Base-by-base conservation (phyloP, 2,329 filamentous ascomycete genomes). In the Sporothrix variecibatus region DNA sequence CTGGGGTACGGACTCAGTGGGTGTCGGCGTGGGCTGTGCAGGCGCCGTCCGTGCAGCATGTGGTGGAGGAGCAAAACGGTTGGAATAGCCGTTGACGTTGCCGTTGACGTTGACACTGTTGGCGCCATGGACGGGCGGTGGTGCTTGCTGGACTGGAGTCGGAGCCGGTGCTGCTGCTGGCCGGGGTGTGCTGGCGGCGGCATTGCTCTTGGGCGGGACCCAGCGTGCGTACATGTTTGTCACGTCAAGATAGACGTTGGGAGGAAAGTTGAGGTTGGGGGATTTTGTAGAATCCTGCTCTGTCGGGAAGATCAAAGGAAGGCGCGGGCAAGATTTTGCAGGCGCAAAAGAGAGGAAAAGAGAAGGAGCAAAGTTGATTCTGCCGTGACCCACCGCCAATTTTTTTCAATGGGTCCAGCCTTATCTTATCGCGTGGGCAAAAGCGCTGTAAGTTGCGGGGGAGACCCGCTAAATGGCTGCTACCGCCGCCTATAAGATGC, bases 161-260 rank as follows among this genome's bases (percentile, higher is more conserved):
- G 68, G 20, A 5, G 51, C n/a, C 26, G 53, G 17, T 23, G 58
- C 69, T 28, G 58, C 69, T 28, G 58, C 38, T 9, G 70, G 51
- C 62, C 23, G 31, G 26, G 62, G 15, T 6, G 49, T 53, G 75
- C 75, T 53, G 40, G 60, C 11, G 71, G 62, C 15, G 49, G 49
- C 72, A 17, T 68, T 72, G 15, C 78, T 75, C 76, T 82, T 82
- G 0, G 80, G 75, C 7, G 82, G 81, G 0, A 84, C 78, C 72
- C 83, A 84, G 77, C 82, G 79, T 20, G 80, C 80, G 75, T 84
- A 84, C 78, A 80, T 79, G 0, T 15, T 77, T 15, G 51, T 38
- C 15, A 7, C 38, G 38, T 64, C 11, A 1, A 34, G 34, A 34
- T 9, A 26, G 67, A 28, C 31, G 56, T 64, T 49, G 70, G 28